Evolutionary conservation across 2,329 filamentous ascomycete genomes (phyloP), one percentile per base, ranked within the genome.

Genomic region (Trichoderma guizhouense): DNA sequence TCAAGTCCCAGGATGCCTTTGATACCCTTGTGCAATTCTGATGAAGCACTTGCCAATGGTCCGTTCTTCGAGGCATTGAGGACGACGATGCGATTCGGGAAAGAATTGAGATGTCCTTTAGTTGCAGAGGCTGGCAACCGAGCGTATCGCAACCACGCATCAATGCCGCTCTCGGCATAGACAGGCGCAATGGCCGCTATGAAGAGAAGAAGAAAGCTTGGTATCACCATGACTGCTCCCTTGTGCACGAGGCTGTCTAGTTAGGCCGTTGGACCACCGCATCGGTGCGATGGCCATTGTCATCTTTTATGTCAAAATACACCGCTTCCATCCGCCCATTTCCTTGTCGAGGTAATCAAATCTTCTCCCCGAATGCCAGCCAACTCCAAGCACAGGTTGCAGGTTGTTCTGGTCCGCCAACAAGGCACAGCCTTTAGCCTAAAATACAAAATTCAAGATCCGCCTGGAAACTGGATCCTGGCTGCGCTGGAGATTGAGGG

Each of bases 81-180:
- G 4, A 84, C 81, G 43, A 89, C 78, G 68, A 91, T 85, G 12
- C 75, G 80, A 2, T 80, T 81, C 5, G 89, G 89, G 5, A 87
- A 76, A 2, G 73, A 74, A 47, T 80, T 80, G 51, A 80, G 79
- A 62, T 83, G 80, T 74, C 21, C 61, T 26, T 43, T 55, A 1
- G 69, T 65, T 24, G 28, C 21, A 28, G 55, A 62, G 6, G 28
- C n/a, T n/a, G 61, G 61, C 24, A 90, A 76, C 9, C 85, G 83
- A 36, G 89, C 89, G 77, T 92, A 92, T 63, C 90, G 86, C 70
- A 92, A 79, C 90, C 90, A 92, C 62, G 83, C 90, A 71, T 86
- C 82, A 28, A 89, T 80, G 12, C 90, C 90, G 76, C 88, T 86
- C 76, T 92, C 90, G 51, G 88, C 89, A 26, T 58, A 51, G 24